Evolutionary conservation across 345 rosid genomes (phyloP).

Genomic region (Brassica juncea): DNA sequence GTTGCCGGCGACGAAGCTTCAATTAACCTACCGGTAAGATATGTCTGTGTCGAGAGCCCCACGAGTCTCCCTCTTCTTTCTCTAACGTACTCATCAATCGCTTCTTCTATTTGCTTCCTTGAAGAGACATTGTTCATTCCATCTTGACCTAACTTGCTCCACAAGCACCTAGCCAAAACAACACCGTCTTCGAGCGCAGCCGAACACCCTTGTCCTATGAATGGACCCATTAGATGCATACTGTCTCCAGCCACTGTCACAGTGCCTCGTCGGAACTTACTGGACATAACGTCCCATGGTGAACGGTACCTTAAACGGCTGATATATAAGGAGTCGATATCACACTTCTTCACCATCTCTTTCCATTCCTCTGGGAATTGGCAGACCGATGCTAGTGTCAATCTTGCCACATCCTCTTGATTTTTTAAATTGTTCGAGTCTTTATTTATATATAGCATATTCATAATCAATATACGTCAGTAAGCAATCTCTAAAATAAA

Average conservation of each 20-base stretch:
- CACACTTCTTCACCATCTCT: constrained; percentile 48
- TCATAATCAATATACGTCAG: not conserved
- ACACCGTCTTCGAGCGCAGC: constrained; percentile 54
- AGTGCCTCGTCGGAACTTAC: constrained; percentile 41
- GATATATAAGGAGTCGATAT: constrained; percentile 37
- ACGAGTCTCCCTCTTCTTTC: constrained; percentile 51
- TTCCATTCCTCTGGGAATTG: constrained; percentile 42
- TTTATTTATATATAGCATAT: not conserved
- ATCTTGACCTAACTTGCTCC: constrained; percentile 34
- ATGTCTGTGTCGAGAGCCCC: constrained; percentile 48
- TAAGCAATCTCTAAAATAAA: not conserved
- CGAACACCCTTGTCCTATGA: constrained; percentile 54
- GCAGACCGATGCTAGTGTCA: constrained; percentile 29
- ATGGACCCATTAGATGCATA: constrained; percentile 60
- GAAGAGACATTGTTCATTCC: not conserved
- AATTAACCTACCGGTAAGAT: constrained; percentile 39
- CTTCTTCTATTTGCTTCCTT: constrained; percentile 11
- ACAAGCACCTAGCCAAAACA: constrained; percentile 54
- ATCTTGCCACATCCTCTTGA: constrained; percentile 38
- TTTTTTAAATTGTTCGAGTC: constrained; percentile 10
- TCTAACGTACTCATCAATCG: constrained; percentile 41
- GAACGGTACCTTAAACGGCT: constrained; percentile 44
- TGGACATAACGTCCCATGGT: constrained; percentile 46
- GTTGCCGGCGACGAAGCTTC: constrained; percentile 28
- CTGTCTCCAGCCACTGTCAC: constrained; percentile 57